Conservation (phyloP, 176 grass and related monocot genomes). For the Ensete glaucum region DNA sequence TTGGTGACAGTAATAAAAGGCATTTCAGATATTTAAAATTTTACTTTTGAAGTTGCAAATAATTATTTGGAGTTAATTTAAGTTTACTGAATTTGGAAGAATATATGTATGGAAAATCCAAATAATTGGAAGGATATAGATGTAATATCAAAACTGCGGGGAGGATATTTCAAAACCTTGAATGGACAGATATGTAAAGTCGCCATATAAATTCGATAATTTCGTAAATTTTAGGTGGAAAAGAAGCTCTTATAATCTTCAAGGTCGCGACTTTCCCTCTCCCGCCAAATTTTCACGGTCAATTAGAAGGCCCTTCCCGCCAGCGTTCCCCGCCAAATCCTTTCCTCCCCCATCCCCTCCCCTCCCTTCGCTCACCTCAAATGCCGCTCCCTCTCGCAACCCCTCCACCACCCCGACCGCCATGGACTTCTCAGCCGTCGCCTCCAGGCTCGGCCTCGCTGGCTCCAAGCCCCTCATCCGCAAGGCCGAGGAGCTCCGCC, state of each 20-base stretch:
- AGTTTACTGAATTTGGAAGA: no score
- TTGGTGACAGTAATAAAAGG: no score
- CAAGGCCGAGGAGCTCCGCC: conserved; percentile 87
- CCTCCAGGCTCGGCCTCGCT: conserved; percentile 56
- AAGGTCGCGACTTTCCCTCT: neutral
- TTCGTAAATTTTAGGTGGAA: no score
- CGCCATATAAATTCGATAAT: no score
- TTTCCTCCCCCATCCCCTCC: conserved; percentile 5
- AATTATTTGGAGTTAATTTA: no score
- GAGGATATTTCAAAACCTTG: no score
- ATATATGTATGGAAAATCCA: no score
- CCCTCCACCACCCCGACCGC: conserved; percentile 1
- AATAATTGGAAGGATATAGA: no score
- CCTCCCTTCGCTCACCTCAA: neutral
- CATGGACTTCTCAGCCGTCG: conserved; percentile 84
- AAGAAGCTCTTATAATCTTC: neutral
- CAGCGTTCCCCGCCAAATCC: conserved; percentile 39
- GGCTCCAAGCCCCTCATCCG: conserved; percentile 43
- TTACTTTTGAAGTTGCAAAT: no score
- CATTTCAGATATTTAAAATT: no score
- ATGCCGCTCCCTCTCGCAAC: conserved; percentile 18
- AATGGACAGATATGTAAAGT: no score
- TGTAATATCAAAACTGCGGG: no score
- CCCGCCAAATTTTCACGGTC: neutral
- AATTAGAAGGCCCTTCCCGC: conserved; percentile 22